Base-by-base conservation (phyloP, 2,329 filamentous ascomycete genomes). In the Cyphellophora attinorum region DNA sequence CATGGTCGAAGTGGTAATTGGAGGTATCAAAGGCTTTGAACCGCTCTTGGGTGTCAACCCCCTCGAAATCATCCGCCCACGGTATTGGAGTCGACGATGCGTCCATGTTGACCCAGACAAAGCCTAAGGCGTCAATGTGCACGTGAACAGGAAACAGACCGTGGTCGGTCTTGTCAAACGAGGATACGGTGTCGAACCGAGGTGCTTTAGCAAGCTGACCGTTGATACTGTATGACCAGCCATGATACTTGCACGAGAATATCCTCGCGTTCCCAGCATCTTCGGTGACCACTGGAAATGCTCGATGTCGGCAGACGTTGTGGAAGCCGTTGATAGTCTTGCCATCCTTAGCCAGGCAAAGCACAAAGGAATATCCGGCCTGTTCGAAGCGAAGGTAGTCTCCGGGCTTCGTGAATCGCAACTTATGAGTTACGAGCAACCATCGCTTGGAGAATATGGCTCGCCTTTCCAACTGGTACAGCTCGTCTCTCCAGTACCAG, bases 281-380 rank as follows among this genome's bases (percentile, higher is more conserved):
- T 17, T 27, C 33, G 10, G 34, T 61, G 10, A 75, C 70, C 4
- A 79, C 64, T 0, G 43, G 45, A 47, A 70, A 79, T 13, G 74
- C 75, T 5, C 74, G 63, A 51, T 79, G 75, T 3, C 74, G 59
- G 54, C 75, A 79, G 19, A 78, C 61, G 46, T 79, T 79, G 57
- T 78, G 74, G 52, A 79, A 77, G 12, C 64, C 74, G 38, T 73
- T 68, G 53, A 77, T 67, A 12, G 16, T 19, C 14, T 12, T 29
- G 5, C 19, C 29, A 16, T 18, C n/a, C 13, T 18, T 31, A 46
- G 74, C 70, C 11, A 55, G 56, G 34, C 61, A 57, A 8, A 77
- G 51, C 43, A 77, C 53, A 49, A 78, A 70, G 18, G 70, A 58
- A 54, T 68, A 76, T 11, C 67, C 71, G 6, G 72, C 43, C 11